phyloP scores from a whole-genome alignment of 2,329 filamentous ascomycete species.

The Exophiala dermatitidis region DNA sequence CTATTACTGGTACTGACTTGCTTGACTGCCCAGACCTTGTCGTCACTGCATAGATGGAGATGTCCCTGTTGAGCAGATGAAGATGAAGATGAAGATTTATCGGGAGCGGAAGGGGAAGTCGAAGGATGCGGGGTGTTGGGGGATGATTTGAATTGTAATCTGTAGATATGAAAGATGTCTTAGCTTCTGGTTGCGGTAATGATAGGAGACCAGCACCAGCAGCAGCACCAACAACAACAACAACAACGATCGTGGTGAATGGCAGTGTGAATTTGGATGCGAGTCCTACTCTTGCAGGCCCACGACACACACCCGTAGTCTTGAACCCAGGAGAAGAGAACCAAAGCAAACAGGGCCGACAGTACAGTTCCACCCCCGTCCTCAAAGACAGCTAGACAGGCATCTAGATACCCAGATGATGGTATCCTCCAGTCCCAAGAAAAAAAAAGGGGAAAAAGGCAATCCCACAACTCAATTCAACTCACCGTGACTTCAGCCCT shows the following conservation, averaged over 20 bases:
- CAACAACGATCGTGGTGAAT: too few species aligned
- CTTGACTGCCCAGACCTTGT: slow-evolving; percentile 52
- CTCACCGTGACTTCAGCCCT: slow-evolving; percentile 13
- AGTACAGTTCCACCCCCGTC: too few species aligned
- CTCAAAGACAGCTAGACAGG: too few species aligned
- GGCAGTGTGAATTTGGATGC: neutral
- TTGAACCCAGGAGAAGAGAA: too few species aligned
- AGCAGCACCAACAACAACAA: too few species aligned
- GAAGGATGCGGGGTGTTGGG: neutral
- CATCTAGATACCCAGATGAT: too few species aligned
- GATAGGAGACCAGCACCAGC: too few species aligned
- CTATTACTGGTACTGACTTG: slow-evolving; percentile 62
- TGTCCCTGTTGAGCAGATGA: slow-evolving; percentile 5
- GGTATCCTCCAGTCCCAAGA: too few species aligned
- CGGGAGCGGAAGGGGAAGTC: neutral
- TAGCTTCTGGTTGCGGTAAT: too few species aligned
- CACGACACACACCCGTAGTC: too few species aligned
- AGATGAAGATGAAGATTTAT: neutral
- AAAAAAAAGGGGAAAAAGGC: neutral
- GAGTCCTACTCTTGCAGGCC: neutral
- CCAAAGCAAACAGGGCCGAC: too few species aligned
- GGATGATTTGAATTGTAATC: slow-evolving; percentile 36
- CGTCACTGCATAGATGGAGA: slow-evolving; percentile 51
- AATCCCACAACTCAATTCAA: neutral
- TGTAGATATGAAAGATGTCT: too few species aligned